Base-by-base conservation (phyloP, 768 basidiomycete species). In the Aureoboletus auriporus region DNA sequence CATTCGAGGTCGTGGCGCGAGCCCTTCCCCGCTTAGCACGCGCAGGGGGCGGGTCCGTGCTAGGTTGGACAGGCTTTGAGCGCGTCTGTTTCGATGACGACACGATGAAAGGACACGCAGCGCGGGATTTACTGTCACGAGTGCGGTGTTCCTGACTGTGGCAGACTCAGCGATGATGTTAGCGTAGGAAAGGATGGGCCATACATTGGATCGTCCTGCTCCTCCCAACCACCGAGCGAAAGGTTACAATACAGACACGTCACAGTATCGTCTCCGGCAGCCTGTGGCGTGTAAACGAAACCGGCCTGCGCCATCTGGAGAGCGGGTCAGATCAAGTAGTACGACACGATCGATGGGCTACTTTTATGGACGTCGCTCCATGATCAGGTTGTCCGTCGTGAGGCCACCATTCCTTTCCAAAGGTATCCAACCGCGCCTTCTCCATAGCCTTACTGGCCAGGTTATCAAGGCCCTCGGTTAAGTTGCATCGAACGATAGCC, bases 231-330 rank as follows among this genome's bases (percentile, higher is more conserved):
- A 46, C 83, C 83, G 3, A 95, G 78, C 2, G 82, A 76, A 30
- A 85, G 72, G 38, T 83, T 74, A 63, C 94, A 98, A 60, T 93
- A 93, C 5, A 93, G 71, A 66, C 94, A 98, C 1, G 83, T 83
- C 0, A 82, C 91, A 1, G 83, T 80, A 65, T 98, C 94, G 55
- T 90, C 86, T 4, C 77, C 84, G 2, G 71, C 58, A 11, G 72
- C 67, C 47, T 83, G 78, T 2, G 92, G 89, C 1, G 83, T 84
- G 62, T 77, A 90, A 0, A 90, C 77, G 61, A 95, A 96, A 8
- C 94, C 94, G 3, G 93, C 92, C 55, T 79, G 80, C 0, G 93
- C 88, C 79, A 98, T 84, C 93, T 59, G 13, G 13, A 41, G 2
- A 40, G 48, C 23, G 26, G 23, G 39, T 41, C 23, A 48, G 43